phyloP scores from a whole-genome alignment of 2,329 filamentous ascomycete species.

The Xylariaceae sp. region DNA sequence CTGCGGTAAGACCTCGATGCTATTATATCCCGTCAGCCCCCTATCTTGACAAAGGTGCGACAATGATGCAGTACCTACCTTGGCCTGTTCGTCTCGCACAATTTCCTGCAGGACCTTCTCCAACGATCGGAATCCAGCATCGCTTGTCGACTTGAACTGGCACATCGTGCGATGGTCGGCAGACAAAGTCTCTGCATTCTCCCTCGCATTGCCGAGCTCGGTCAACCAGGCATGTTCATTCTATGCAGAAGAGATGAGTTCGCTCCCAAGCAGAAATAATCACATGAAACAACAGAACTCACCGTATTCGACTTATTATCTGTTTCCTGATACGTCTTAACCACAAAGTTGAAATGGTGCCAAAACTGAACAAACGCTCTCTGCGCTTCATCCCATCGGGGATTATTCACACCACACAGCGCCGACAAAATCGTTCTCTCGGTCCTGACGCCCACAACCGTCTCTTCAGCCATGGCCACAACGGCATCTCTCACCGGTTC shows the following conservation, averaged over 20 bases:
- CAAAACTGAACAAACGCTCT: slow-evolving; percentile 14
- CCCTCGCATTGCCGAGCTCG: slow-evolving; percentile 7
- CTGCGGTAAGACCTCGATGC: slow-evolving; percentile 6
- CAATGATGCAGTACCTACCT: slow-evolving; percentile 3
- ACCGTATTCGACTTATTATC: background rate
- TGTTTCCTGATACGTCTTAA: slow-evolving; percentile 15
- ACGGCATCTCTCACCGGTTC: slow-evolving; percentile 1
- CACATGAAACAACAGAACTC: background rate
- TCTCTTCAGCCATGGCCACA: slow-evolving; percentile 8
- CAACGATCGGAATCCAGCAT: slow-evolving; percentile 9
- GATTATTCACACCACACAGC: slow-evolving; percentile 12
- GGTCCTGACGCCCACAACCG: background rate
- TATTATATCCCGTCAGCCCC: slow-evolving; percentile 6
- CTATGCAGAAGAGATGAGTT: slow-evolving; percentile 10
- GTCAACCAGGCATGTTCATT: slow-evolving; percentile 3
- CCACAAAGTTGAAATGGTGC: slow-evolving; percentile 16
- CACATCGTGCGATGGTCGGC: slow-evolving; percentile 12
- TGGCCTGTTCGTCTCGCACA: slow-evolving; percentile 8
- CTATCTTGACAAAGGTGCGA: background rate
- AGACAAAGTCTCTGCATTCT: slow-evolving; percentile 11
- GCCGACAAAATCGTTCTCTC: slow-evolving; percentile 5
- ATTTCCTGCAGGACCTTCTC: slow-evolving; percentile 8
- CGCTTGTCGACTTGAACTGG: slow-evolving; percentile 10
- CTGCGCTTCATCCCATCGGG: slow-evolving; percentile 5
- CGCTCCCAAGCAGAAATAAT: background rate